Conservation (phyloP, 257 asterid species). For the Gentiana straminea region DNA sequence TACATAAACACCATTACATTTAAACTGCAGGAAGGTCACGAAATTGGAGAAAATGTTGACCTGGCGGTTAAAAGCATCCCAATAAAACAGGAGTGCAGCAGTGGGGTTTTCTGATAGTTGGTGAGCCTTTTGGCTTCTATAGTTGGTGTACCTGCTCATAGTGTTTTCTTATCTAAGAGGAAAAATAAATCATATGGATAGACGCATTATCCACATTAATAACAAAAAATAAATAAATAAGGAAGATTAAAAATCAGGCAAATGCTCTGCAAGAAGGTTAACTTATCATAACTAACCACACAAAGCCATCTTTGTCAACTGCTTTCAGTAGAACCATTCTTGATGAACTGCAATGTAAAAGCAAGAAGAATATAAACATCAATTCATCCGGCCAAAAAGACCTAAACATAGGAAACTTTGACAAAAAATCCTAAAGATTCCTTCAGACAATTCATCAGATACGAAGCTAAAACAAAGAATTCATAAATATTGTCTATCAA, state of each 20-base stretch:
- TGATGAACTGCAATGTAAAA: slow-evolving; percentile 29
- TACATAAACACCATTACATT: background rate
- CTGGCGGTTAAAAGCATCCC: slow-evolving; percentile 44
- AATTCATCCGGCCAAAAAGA: too few relatives aligned
- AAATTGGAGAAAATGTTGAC: slow-evolving; percentile 12
- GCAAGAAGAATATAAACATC: background rate
- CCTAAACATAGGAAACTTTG: too few relatives aligned
- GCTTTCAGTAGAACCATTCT: slow-evolving; percentile 39
- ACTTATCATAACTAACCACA: slow-evolving; percentile 31
- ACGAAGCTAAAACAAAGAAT: too few relatives aligned
- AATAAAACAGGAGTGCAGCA: slow-evolving; percentile 38
- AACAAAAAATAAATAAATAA: background rate
- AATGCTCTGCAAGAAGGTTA: background rate
- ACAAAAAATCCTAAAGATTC: too few relatives aligned
- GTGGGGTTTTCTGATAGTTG: slow-evolving; percentile 36
- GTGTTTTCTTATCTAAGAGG: too few relatives aligned
- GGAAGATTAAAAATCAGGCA: background rate
- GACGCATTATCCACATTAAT: background rate
- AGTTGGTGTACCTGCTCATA: slow-evolving; percentile 34
- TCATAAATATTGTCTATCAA: too few relatives aligned
- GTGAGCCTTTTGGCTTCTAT: slow-evolving; percentile 31
- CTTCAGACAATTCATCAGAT: too few relatives aligned
- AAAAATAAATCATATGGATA: background rate
- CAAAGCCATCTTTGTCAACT: slow-evolving; percentile 34
- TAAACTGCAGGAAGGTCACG: background rate